Conservation (phyloP, 495 filamentous ascomycete genomes). For the Aspergillus steynii region DNA sequence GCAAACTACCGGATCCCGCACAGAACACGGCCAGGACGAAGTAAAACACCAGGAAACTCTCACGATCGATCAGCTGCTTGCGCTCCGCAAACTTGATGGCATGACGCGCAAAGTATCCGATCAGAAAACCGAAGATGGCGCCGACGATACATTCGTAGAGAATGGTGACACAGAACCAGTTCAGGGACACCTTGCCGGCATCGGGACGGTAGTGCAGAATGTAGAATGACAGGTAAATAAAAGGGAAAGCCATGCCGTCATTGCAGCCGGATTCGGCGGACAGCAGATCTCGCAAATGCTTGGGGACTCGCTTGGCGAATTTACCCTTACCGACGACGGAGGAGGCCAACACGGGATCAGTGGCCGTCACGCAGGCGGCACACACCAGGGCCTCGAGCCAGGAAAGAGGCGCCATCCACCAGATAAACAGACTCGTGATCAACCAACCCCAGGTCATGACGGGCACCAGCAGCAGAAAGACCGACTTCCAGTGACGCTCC, state of each 20-base stretch:
- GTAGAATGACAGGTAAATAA: constrained; percentile 91
- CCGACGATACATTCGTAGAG: constrained; percentile 97
- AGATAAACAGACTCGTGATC: constrained; percentile 90
- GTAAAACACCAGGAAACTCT: constrained; percentile 98
- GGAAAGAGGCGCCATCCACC: constrained; percentile 82
- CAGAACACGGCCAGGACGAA: constrained; percentile 96
- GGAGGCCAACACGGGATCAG: constrained; percentile 94
- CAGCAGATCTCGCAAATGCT: constrained; percentile 91
- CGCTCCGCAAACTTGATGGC: constrained; percentile 88
- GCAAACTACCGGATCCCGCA: constrained; percentile 86
- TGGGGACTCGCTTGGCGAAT: constrained; percentile 95
- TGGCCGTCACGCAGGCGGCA: constrained; percentile 95
- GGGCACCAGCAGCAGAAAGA: constrained; percentile 82
- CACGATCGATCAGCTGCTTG: constrained; percentile 85
- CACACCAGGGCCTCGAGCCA: constrained; percentile 87
- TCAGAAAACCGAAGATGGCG: constrained; percentile 79
- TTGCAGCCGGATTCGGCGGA: constrained; percentile 99
- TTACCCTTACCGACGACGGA: constrained; percentile 99
- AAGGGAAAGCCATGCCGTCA: constrained; percentile 99
- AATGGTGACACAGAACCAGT: constrained; percentile 90
- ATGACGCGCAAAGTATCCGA: constrained; percentile 88
- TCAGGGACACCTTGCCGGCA: constrained; percentile 65
- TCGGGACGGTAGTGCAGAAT: constrained; percentile 76
- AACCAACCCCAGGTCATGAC: constrained; percentile 99
- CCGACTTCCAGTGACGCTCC: constrained; percentile 96